These are phyloP conservation scores for Chaetomium globosum DNA, from an alignment of 2,329 filamentous ascomycete species.

Conservation along the genomic window DNA sequence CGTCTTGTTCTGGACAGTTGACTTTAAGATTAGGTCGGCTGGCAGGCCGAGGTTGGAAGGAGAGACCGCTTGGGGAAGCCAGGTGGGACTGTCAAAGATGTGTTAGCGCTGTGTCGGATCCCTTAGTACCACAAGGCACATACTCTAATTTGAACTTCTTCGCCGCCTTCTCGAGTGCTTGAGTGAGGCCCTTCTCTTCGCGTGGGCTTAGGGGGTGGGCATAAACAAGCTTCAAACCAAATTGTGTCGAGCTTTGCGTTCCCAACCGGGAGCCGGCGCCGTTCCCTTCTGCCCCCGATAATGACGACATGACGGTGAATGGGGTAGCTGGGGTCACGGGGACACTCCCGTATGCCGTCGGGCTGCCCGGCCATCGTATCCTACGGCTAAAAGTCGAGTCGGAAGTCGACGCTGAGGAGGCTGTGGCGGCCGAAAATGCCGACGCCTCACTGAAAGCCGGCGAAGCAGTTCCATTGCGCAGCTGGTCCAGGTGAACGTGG, in stretches of 20 bases:
- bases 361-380: constrained; percentile 44
- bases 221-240: constrained; percentile 57
- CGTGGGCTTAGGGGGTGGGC: constrained; percentile 50
- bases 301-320: constrained; percentile 43
- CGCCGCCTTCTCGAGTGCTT: constrained; percentile 56
- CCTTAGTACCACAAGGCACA: constrained; percentile 5
- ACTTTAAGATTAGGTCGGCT: constrained; percentile 57
- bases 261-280: constrained; percentile 31
- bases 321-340: constrained; percentile 55
- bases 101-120: constrained; percentile 23
- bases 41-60: constrained; percentile 52
- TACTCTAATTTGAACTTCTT: constrained; percentile 53
- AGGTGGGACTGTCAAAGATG: constrained; percentile 42
- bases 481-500: constrained; percentile 32
- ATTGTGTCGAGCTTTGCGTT: constrained; percentile 44
- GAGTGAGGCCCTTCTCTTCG: constrained; percentile 52
- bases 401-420: constrained; percentile 34
- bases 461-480: constrained; percentile 40
- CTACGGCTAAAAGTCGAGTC: constrained; percentile 34
- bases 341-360: constrained; percentile 45
- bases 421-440: constrained; percentile 36
- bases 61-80: constrained; percentile 50
- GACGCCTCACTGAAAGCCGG: constrained; percentile 42
- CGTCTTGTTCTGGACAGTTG: constrained; percentile 61
- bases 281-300: constrained; percentile 35